Evolutionary conservation across 768 basidiomycete genomes (phyloP), one percentile per base, ranked within the genome.

Genomic region (Rhizopogon vinicolor): DNA sequence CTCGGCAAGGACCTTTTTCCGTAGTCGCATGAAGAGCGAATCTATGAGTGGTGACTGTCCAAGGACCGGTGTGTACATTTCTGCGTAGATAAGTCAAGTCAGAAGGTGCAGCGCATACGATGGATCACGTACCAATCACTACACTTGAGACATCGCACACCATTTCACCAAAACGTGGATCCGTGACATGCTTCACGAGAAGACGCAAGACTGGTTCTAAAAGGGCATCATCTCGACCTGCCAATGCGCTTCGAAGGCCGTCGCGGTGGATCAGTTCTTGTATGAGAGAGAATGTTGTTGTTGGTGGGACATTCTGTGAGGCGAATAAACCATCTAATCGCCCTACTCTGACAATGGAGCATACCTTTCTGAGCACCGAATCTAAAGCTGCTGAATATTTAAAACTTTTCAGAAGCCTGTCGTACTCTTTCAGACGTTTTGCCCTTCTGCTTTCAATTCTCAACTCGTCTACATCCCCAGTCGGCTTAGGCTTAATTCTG

Each of bases 21-120:
- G 86, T 42, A 98, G 73, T 37, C 87, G 85, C 28, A 87, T 74
- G 64, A 98, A 87, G 40, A 96, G 76, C 6, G 87, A 78, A 70
- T 98, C 97, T 52, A 99, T 89, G 43, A 94, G 75, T 0, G 94
- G 93, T 22, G 94, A 94, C 70, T 96, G 93, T 2, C 96, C 96
- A n/a, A 98, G 75, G 37, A 96, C 87, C 0, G 91, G 82, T 2
- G 81, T 77, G 69, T 99, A 99, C 82, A 97, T 88, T 51, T 98
- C 96, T 98, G 65, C 16, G 14, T 39, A 22, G 19, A 41, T 46
- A 55, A 53, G 52, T 25, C 13, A 29, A 60, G 42, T 60, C 53
- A 60, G 43, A 29, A 19, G 56, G 33, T 19, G 39, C 19, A 28
- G 35, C 19, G 28, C 22, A 48, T 8, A 52, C 49, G 40, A 28